Conservation (phyloP, 345 rosid species). For the Syzygium jambos region DNA sequence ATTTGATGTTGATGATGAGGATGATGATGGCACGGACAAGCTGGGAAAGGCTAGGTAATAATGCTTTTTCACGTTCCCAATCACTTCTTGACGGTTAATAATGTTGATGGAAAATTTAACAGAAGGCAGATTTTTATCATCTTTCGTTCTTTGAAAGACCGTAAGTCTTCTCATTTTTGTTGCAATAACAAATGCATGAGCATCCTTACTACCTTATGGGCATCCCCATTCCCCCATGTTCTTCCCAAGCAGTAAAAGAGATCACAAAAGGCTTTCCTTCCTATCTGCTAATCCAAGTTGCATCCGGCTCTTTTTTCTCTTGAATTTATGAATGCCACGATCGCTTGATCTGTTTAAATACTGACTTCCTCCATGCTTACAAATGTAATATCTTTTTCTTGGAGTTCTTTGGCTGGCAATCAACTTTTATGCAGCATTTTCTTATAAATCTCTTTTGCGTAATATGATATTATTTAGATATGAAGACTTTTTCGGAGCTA, state of each 20-base stretch:
- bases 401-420: not conserved
- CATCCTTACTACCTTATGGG: not conserved
- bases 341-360: not conserved
- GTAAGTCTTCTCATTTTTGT: not conserved
- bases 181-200: not conserved
- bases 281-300: not conserved
- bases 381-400: not conserved
- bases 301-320: not conserved
- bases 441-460: not conserved
- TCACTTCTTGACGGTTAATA: not conserved
- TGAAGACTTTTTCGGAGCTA: constrained; percentile 67
- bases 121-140: not conserved
- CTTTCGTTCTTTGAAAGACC: not conserved
- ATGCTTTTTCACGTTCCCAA: not conserved
- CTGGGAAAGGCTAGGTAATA: not conserved
- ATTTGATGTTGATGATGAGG: constrained; percentile 20
- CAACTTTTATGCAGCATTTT: not conserved
- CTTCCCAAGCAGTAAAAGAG: not conserved
- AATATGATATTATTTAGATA: constrained; percentile 33
- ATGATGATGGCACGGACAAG: constrained; percentile 23
- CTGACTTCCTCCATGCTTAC: not conserved
- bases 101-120: not conserved
- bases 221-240: not conserved
- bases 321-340: not conserved
- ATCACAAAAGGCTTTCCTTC: not conserved